A percentile compares a stretch with the other conserved stretches of the same genome.
Conservation (phyloP, 2,329 filamentous ascomycete genomes). For the Penicillium aurantiogriseum region DNA sequence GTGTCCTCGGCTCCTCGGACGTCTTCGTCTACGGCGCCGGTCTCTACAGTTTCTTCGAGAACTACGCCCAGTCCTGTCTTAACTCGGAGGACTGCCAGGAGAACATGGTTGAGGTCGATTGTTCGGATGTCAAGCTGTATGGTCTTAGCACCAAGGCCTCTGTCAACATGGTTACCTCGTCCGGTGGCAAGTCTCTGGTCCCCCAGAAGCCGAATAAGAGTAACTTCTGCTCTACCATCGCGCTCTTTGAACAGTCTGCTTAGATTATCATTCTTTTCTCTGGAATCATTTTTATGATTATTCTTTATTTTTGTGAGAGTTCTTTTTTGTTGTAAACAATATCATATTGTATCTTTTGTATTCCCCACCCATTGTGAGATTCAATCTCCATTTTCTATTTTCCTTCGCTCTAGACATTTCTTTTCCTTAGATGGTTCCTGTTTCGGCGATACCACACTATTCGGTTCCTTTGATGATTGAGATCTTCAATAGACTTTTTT, state of each 20-base stretch:
- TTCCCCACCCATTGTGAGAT: neutral
- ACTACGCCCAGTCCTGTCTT: slow-evolving; percentile 72
- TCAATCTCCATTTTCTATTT: neutral
- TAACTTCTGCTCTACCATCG: slow-evolving; percentile 47
- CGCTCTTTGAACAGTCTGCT: slow-evolving; percentile 40
- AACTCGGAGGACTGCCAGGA: slow-evolving; percentile 68
- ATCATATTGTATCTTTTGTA: neutral
- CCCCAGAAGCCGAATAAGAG: slow-evolving; percentile 41
- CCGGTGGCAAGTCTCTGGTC: slow-evolving; percentile 36
- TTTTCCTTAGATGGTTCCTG: neutral
- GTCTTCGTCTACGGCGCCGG: slow-evolving; percentile 71
- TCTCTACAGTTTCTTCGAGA: slow-evolving; percentile 80
- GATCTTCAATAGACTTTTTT: slow-evolving; percentile 13
- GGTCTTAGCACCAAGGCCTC: slow-evolving; percentile 73
- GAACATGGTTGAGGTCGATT: slow-evolving; percentile 73
- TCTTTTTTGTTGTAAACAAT: neutral
- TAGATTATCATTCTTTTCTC: slow-evolving; percentile 5
- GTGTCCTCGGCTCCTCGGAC: slow-evolving; percentile 65
- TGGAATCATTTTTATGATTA: neutral
- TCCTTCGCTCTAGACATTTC: neutral
- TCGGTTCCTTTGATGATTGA: neutral
- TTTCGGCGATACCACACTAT: slow-evolving; percentile 6
- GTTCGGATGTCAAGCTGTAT: slow-evolving; percentile 62
- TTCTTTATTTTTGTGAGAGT: neutral
- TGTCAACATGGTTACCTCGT: slow-evolving; percentile 66